A percentile compares a stretch with the other conserved stretches of the same genome.
Conservation (phyloP, 768 basidiomycete genomes). For the Suillus bovinus region DNA sequence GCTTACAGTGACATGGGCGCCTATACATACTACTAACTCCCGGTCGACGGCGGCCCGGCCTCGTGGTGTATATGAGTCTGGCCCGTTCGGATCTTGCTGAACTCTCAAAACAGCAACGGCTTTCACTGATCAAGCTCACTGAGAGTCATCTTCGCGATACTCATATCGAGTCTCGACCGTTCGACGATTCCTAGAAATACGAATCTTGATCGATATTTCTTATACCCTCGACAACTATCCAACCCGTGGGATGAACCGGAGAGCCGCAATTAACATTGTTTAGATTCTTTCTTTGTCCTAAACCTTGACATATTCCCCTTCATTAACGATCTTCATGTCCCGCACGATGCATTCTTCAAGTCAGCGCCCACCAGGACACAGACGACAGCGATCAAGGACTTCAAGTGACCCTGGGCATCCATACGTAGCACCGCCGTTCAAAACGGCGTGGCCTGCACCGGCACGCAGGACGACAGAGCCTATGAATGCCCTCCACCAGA, state of each 20-base stretch:
- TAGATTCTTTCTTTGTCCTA: not conserved
- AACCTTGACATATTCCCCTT: not conserved
- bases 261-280: not conserved
- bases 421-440: slow-evolving; percentile 24
- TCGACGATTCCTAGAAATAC: not conserved
- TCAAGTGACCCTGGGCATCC: slow-evolving; percentile 27
- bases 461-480: slow-evolving; percentile 24
- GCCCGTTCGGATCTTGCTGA: not conserved
- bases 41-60: too few species aligned
- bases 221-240: not conserved
- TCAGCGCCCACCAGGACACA: slow-evolving; percentile 13
- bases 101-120: not conserved
- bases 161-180: too few species aligned
- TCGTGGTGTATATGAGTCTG: too few species aligned
- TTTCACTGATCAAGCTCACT: not conserved
- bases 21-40: too few species aligned
- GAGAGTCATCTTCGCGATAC: not conserved
- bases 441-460: slow-evolving; percentile 26
- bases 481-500: slow-evolving; percentile 8
- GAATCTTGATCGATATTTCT: not conserved
- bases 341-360: slow-evolving; percentile 19
- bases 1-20: too few species aligned
- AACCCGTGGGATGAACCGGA: not conserved
- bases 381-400: slow-evolving; percentile 17
- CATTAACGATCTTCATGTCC: not conserved